These are phyloP conservation scores for Fusarium acutatum DNA, from an alignment of 2,329 filamentous ascomycete species.

Conservation along the genomic window DNA sequence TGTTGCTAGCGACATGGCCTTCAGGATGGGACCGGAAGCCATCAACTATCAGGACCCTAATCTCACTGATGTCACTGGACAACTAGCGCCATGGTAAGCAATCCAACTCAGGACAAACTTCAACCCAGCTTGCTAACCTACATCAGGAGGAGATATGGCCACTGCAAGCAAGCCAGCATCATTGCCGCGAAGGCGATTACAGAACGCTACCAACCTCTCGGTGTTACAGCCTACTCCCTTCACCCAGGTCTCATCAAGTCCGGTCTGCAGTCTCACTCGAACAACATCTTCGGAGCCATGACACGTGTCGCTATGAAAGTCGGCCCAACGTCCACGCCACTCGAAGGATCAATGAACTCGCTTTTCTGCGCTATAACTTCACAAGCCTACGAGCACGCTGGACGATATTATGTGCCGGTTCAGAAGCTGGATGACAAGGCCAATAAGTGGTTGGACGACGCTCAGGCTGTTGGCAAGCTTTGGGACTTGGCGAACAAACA, in stretches of 20 bases:
- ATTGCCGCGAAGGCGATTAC: constrained; percentile 29
- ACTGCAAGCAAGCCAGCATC: constrained; percentile 37
- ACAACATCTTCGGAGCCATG: constrained; percentile 21
- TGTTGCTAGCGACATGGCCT: constrained; percentile 35
- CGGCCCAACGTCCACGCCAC: constrained; percentile 10
- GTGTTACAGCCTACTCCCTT: constrained; percentile 37
- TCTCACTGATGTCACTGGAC: constrained; percentile 24
- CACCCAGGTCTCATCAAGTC: constrained; percentile 38
- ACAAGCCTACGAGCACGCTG: constrained; percentile 1
- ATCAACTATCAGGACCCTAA: constrained; percentile 39
- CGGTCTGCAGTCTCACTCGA: constrained; percentile 25
- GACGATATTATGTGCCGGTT: constrained; percentile 29
- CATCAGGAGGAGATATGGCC: constrained; percentile 28
- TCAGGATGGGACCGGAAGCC: constrained; percentile 19
- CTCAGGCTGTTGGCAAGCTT: constrained; percentile 14
- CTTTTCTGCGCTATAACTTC: constrained; percentile 35
- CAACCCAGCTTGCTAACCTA: background rate
- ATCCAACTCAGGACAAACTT: fast-evolving
- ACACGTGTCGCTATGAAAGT: constrained; percentile 26
- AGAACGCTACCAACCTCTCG: constrained; percentile 25
- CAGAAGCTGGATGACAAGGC: constrained; percentile 25
- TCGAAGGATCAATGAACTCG: constrained; percentile 35
- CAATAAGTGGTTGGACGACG: constrained; percentile 34
- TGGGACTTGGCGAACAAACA: constrained; percentile 16
- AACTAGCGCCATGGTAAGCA: constrained; percentile 25